phyloP scores from a whole-genome alignment of 768 basidiomycete species.

The Udeniomyces megalosporus region DNA sequence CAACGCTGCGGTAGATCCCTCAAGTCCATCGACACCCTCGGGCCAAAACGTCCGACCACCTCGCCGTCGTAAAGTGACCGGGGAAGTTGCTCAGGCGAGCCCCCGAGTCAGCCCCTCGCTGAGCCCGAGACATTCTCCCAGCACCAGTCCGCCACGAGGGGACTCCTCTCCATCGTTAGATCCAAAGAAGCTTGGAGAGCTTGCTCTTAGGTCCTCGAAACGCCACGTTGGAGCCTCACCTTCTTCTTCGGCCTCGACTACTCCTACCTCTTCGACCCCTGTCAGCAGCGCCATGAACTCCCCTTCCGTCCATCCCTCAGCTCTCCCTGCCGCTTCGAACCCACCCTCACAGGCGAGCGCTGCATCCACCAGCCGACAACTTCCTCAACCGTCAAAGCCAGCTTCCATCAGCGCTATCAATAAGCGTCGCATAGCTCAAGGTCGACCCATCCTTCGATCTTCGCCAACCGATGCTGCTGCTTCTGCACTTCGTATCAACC shows the following conservation, averaged over 20 bases:
- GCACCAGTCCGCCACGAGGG: background rate
- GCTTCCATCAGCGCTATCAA: slow-evolving; percentile 4
- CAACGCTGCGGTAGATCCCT: background rate
- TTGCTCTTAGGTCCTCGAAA: background rate
- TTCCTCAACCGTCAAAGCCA: too few relatives aligned
- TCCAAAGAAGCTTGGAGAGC: too few relatives aligned
- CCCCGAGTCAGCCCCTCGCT: background rate
- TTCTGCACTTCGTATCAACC: slow-evolving; percentile 8
- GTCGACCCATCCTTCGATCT: slow-evolving; percentile 8
- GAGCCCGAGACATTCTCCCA: background rate
- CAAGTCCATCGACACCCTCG: background rate
- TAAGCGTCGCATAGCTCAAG: background rate
- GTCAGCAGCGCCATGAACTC: background rate
- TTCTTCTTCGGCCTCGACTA: background rate
- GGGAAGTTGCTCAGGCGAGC: background rate
- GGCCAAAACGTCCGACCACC: slow-evolving; percentile 11
- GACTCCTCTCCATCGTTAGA: background rate
- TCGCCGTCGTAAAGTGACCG: background rate
- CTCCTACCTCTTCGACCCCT: background rate
- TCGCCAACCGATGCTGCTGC: slow-evolving; percentile 1
- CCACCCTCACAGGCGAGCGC: too few relatives aligned
- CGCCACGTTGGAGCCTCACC: background rate
- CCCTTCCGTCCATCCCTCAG: background rate
- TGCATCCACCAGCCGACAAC: too few relatives aligned
- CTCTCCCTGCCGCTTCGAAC: background rate